Base-by-base conservation (phyloP, 108 stramenopile genomes). In the Pseudonitzschia multistriata region DNA sequence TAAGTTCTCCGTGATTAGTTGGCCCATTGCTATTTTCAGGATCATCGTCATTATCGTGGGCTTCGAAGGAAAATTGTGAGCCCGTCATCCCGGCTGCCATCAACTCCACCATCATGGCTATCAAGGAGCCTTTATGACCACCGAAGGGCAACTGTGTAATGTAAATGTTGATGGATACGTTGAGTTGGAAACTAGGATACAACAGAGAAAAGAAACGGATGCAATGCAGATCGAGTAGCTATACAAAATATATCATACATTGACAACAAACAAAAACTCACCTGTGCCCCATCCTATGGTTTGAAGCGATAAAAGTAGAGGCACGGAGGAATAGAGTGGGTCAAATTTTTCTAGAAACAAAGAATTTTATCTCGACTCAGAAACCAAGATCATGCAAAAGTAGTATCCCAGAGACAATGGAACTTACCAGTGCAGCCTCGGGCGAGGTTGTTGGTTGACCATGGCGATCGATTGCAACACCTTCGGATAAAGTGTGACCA, bases 81-180 rank as follows among this genome's bases (percentile, higher is more conserved):
- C 57, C 57, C 31, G 57, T 59, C 17, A 59, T 11, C 17, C 57
- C 57, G 3, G 57, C 57, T 14, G 57, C 57, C 29, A 59, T 25
- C 17, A 59, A 35, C 28, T 59, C 57, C 28, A 59, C 57, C 57
- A 59, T 59, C 57, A 59, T 35, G 31, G 57, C 57, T 59, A 59
- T 59, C 34, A 19, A 11, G 10, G 33, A 35, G 8, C 57, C 57
- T 33, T 59, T 59, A n/a, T 59, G 57, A 15, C 57, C 57, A 59
- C 57, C 57, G 14, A 59, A 59, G 22, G 50, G 50, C 50, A 52
- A 52, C 50, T 52, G 22, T 25, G 19, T 42, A 42, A 42, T 7
- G 40, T 42, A 7, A 42, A 42, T 10, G 7, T 42, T 13, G 40
- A 42, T 42, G 7, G 10, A 42, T 42, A 42, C 10, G 40, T n/a